phyloP scores from a whole-genome alignment of 371 early-diverging fungal species.

The Mucor racemosus region DNA sequence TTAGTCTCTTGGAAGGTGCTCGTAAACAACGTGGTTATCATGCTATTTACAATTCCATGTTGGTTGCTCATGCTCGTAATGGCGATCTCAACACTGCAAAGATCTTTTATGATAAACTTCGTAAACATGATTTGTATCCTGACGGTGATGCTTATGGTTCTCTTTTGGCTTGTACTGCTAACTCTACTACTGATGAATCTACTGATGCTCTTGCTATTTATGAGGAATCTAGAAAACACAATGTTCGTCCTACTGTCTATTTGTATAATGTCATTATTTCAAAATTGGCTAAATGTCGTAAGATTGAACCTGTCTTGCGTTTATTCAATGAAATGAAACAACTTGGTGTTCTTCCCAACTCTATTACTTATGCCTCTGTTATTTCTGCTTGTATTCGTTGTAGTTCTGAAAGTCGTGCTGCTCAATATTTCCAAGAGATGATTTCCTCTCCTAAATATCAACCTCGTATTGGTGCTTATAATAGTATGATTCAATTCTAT shows the following conservation, averaged over 20 bases:
- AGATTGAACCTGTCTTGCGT: conserved; percentile 54
- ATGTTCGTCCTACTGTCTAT: conserved; percentile 62
- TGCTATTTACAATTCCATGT: conserved; percentile 54
- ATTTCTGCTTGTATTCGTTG: conserved; percentile 65
- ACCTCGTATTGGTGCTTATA: conserved; percentile 64
- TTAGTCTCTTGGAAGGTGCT: conserved; percentile 18
- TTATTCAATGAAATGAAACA: conserved; percentile 63
- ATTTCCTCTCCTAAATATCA: conserved; percentile 56
- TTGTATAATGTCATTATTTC: conserved; percentile 69
- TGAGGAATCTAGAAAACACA: conserved; percentile 57
- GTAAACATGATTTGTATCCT: conserved; percentile 33
- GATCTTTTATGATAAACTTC: conserved; percentile 54
- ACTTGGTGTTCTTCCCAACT: conserved; percentile 53
- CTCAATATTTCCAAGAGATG: conserved; percentile 59
- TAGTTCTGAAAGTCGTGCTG: conserved; percentile 56
- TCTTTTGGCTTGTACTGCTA: conserved; percentile 50
- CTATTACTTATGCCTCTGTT: conserved; percentile 64
- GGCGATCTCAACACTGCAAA: conserved; percentile 48
- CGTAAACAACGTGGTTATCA: conserved; percentile 24
- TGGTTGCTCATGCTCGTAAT: conserved; percentile 56
- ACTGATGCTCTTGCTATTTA: conserved; percentile 59
- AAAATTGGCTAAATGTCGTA: conserved; percentile 62
- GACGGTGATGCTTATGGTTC: conserved; percentile 58
- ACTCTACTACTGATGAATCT: conserved; percentile 58
- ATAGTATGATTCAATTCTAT: conserved; percentile 70